Conservation (phyloP, 2,329 filamentous ascomycete species). For the Cryphonectria radicalis region DNA sequence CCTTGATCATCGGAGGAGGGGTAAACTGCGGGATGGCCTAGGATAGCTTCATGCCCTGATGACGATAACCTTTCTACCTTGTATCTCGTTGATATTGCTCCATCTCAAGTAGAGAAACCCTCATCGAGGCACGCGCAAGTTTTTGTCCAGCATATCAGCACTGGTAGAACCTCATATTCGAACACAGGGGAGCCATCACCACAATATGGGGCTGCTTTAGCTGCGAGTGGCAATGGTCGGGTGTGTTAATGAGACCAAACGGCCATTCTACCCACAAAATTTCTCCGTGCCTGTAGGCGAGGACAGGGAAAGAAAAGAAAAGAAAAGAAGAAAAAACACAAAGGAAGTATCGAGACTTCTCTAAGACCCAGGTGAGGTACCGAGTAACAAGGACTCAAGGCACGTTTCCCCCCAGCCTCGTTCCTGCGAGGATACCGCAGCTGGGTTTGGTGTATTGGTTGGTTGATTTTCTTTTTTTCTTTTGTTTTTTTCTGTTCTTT, state of each 20-base stretch:
- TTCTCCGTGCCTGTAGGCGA: slow-evolving; percentile 22
- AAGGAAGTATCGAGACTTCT: slow-evolving; percentile 23
- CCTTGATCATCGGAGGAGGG: slow-evolving; percentile 22
- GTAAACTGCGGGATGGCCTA: background rate
- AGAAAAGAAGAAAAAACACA: background rate
- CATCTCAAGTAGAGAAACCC: background rate
- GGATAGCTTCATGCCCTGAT: background rate
- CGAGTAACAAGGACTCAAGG: slow-evolving; percentile 23
- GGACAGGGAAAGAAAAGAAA: background rate
- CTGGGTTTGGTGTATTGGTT: background rate
- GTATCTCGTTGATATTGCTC: background rate
- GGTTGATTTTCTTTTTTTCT: background rate
- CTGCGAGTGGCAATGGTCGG: slow-evolving; percentile 1
- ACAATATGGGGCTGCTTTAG: background rate
- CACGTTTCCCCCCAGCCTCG: slow-evolving; percentile 18
- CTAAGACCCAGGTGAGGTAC: slow-evolving; percentile 18
- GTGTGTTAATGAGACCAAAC: background rate
- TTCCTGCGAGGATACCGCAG: slow-evolving; percentile 25
- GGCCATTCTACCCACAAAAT: slow-evolving; percentile 19
- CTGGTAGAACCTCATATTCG: background rate
- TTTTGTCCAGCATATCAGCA: slow-evolving; percentile 8
- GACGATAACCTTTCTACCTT: background rate
- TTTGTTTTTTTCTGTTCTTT: background rate
- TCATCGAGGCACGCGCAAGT: background rate
- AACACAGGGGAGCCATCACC: background rate